Base-by-base conservation (phyloP, 441 rosid species). In the Dalechampia spathulata region DNA sequence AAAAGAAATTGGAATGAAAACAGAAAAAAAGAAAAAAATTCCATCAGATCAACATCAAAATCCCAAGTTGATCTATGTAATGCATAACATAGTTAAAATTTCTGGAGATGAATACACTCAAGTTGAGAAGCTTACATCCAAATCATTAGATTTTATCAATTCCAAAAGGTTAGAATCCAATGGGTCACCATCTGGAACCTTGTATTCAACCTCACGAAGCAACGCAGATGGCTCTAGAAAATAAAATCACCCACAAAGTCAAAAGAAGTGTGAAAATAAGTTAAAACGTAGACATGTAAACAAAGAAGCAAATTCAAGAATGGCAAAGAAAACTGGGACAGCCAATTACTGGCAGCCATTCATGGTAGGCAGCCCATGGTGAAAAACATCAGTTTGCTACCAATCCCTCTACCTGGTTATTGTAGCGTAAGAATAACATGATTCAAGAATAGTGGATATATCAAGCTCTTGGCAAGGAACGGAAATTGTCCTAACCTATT, bases 121-220 rank as follows among this genome's bases (percentile, higher is more conserved):
- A 50, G 39, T 45, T 59, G 23, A 63, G 60, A 28, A 62, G 39
- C 79, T 77, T 78, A 91, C 99, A 58, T 80, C 89, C 60, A 94
- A 63, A 57, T 78, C 71, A 60, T 76, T 80, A 36, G 86, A 83
- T 67, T 82, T 85, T 63, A 80, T 67, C 69, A 83, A 63, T 56
- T 90, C 96, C 64, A 68, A 61, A 62, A 75, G 72, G 57, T 65
- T 80, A 47, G 72, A 79, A 69, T 82, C 90, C 45, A 83, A 78
- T 57, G 81, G 71, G 68, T 86, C 94, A 43, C 62, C 66, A 60
- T 74, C 86, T 49, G 75, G 81, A 68, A 72, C 67, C 63, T 75
- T 76, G 63, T 74, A 57, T 25, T 80, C 87, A 70, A 61, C 63
- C 63, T 68, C 70, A 70, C 55, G 70, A 27, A 65, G 44, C 61